Evolutionary conservation across 2,329 filamentous ascomycete genomes (phyloP), one percentile per base, ranked within the genome.

Genomic region (Nigrospora osmanthi): DNA sequence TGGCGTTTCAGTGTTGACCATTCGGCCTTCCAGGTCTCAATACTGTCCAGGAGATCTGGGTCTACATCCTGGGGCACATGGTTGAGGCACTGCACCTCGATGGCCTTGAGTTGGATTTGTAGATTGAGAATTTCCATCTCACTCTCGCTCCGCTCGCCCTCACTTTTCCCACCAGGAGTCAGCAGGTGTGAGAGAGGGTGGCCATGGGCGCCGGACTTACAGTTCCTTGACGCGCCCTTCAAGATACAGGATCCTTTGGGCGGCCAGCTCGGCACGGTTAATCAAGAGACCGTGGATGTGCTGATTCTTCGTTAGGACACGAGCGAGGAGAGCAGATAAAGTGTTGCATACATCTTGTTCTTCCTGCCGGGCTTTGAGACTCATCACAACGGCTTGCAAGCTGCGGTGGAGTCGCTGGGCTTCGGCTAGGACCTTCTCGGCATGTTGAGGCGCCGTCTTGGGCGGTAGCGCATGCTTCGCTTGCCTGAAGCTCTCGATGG

Each of bases 251-350:
- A 85, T 78, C 43, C 74, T 74, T 50, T 78, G 68, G 36, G 75
- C 72, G 42, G 81, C 72, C 34, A 68, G 69, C 57, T 83, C 75
- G 46, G 77, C 72, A 48, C 78, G 73, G 36, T 72, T 72, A 43
- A 80, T 70, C 17, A 84, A 72, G 31, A 84, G 61, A 19, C 70
- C 70, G 54, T 84, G 80, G 46, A 86, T 81, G 52, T 83, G 78
- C 69, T 80, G 52, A 43, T 12, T 23, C 17, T 1, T 28, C 14
- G 19, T 13, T 31, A 11, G 40, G 28, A 32, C 9, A 45, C n/a
- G 38, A 17, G 6, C 23, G 23, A 28, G 23, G 23, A 28, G 6
- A 28, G 6, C 5, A 28, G 41, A 36, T 41, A 38, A 38, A 46
- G 30, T 38, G 31, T 38, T 45, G 56, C 68, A 63, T 62, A 73